phyloP scores from a whole-genome alignment of 1,284 basidiomycete genomes.

The Stereum hirsutum region DNA sequence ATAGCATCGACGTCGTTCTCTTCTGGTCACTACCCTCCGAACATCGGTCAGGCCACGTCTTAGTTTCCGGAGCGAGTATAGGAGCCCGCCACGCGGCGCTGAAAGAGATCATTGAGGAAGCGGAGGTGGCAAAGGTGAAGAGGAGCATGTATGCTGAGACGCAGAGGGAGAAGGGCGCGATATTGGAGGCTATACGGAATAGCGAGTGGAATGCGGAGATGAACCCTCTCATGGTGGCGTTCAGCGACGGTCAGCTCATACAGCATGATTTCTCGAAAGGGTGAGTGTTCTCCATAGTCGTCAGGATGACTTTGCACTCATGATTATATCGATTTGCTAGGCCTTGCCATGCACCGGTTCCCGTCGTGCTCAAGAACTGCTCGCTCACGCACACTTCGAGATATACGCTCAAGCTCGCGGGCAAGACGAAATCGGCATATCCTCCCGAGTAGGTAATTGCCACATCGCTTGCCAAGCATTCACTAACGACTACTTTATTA shows the following conservation, averaged over 20 bases:
- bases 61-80: slow-evolving; percentile 49
- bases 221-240: slow-evolving; percentile 55
- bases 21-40: slow-evolving; percentile 63
- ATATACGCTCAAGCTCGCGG: slow-evolving; percentile 41
- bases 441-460: slow-evolving; percentile 27
- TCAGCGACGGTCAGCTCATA: slow-evolving; percentile 31
- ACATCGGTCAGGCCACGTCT: slow-evolving; percentile 50
- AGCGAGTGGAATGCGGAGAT: slow-evolving; percentile 76
- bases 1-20: slow-evolving; percentile 62
- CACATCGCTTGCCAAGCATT: not conserved
- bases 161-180: slow-evolving; percentile 54
- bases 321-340: slow-evolving; percentile 25
- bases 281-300: slow-evolving; percentile 25
- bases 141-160: slow-evolving; percentile 89
- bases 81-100: slow-evolving; percentile 64
- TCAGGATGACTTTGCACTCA: not conserved
- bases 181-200: slow-evolving; percentile 55
- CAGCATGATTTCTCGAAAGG: slow-evolving; percentile 59
- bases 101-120: slow-evolving; percentile 43
- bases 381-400: slow-evolving; percentile 49
- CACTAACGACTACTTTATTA: slow-evolving; percentile 12
- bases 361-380: slow-evolving; percentile 59
- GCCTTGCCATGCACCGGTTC: slow-evolving; percentile 42
- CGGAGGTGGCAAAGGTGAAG: slow-evolving; percentile 55
- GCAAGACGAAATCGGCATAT: slow-evolving; percentile 16